Evolutionary conservation across 2,329 filamentous ascomycete species (phyloP).

Genomic region (Colletotrichum echinochloae): DNA sequence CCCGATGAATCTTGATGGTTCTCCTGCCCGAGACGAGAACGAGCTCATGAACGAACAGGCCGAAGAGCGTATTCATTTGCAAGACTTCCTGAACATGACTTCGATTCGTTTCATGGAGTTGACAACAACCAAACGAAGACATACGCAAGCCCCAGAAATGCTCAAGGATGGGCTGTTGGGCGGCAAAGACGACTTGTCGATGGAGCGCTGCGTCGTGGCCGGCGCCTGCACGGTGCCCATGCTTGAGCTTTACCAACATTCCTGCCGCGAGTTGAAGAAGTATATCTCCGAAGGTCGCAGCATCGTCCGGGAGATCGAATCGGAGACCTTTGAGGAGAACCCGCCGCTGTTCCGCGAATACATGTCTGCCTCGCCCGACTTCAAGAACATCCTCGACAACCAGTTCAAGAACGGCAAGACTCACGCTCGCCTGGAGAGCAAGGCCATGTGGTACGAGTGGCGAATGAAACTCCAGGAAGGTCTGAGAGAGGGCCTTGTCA

Average conservation of each 20-base stretch:
- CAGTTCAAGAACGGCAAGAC: constrained; percentile 98
- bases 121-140: constrained; percentile 92
- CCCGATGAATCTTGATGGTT: constrained; percentile 60
- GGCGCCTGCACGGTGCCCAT: constrained; percentile 93
- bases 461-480: constrained; percentile 87
- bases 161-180: constrained; percentile 56
- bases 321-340: constrained; percentile 89
- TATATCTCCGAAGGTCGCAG: constrained; percentile 94
- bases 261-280: constrained; percentile 93
- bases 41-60: constrained; percentile 62
- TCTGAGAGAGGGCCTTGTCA: constrained; percentile 82
- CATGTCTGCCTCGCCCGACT: constrained; percentile 83
- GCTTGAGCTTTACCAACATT: constrained; percentile 94
- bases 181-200: constrained; percentile 64
- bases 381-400: constrained; percentile 90
- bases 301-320: constrained; percentile 91
- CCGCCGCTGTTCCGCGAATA: constrained; percentile 94
- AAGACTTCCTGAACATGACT: constrained; percentile 94
- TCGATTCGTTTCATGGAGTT: constrained; percentile 99
- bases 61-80: constrained; percentile 79
- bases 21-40: constrained; percentile 54
- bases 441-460: constrained; percentile 99
- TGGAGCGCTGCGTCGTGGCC: constrained; percentile 86
- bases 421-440: constrained; percentile 88
- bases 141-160: constrained; percentile 76